Base-by-base conservation (phyloP, 345 rosid genomes). In the Conringia planisiliqua region DNA sequence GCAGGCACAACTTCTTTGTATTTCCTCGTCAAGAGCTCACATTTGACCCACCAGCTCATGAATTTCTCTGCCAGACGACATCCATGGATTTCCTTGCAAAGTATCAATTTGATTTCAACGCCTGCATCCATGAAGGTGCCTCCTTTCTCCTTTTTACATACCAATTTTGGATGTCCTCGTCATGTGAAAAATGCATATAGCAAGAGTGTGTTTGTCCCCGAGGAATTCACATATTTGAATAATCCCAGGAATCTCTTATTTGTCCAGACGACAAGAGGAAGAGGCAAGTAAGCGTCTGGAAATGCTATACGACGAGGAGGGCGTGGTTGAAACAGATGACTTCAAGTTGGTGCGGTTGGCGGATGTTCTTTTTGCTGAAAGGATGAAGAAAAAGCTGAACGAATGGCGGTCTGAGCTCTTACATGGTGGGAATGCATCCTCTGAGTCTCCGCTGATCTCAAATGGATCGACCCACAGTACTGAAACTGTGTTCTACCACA, bases 161-260 rank as follows among this genome's bases (percentile, higher is more conserved):
- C 72, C 27, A 17, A 2, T 3, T 12, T 52, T 40, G 13, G 35
- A 32, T 50, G 20, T 13, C 33, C 29, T 38, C 60, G 1, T 54
- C 8, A 47, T n/a, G 30, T 32, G 39, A 33, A n/a, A 62, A 26
- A 26, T 0, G 24, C 11, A 22, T n/a, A 2, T 43, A 18, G 62
- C 20, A 58, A 39, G 63, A 35, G 39, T 52, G 58, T 70, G 46
- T 27, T 27, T 16, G 36, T 26, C 14, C 67, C 48, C 62, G 78
- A 64, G 81, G 60, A 80, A 83, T 87, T 70, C 69, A 82, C 67
- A 20, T 73, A 29, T 76, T 61, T 61, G 71, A 76, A 77, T 83
- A 80, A 86, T 89, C 80, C 65, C 96, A 89, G 97, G 98, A 64
- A 70, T 93, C 82, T 88, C 96, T 83, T 93, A 93, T 87, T 82